These are phyloP conservation scores for Psilocybe azurescens DNA, from an alignment of 768 basidiomycete genomes.

Conservation along the genomic window DNA sequence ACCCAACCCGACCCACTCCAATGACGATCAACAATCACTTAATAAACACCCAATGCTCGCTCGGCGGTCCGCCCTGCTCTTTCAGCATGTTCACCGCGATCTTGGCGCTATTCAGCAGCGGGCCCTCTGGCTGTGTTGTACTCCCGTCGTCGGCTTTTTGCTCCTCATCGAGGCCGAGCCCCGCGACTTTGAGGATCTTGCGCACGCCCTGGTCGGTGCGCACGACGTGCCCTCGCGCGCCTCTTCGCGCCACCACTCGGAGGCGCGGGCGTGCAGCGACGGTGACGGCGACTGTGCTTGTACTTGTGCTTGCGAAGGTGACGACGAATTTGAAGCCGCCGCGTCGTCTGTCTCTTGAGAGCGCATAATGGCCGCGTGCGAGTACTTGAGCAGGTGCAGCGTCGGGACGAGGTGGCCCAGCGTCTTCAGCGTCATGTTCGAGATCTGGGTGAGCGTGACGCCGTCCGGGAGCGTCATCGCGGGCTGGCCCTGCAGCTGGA, in stretches of 20 bases:
- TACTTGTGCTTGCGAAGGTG: conserved; percentile 13
- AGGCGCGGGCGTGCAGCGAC: conserved; percentile 48
- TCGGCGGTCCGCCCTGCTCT: conserved; percentile 34
- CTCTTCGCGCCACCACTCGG: conserved; percentile 63
- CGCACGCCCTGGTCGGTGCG: conserved; percentile 53
- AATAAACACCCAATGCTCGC: conserved; percentile 32
- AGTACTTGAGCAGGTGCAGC: conserved; percentile 60
- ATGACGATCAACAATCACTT: background rate
- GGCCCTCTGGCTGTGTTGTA: conserved; percentile 31
- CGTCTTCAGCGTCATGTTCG: conserved; percentile 33
- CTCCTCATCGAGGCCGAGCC: conserved; percentile 43
- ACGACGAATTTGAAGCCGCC: background rate
- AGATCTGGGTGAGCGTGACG: conserved; percentile 30
- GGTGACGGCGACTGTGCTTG: background rate
- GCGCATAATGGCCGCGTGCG: conserved; percentile 62
- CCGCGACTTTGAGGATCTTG: conserved; percentile 49
- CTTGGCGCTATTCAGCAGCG: conserved; percentile 37
- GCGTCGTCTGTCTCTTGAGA: conserved; percentile 6
- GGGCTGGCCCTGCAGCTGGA: conserved; percentile 23
- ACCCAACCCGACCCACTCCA: background rate
- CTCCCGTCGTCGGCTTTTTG: conserved; percentile 23
- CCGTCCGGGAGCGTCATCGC: conserved; percentile 22
- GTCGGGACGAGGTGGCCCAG: conserved; percentile 46
- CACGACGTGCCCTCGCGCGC: conserved; percentile 52
- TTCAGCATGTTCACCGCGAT: conserved; percentile 35